Percentiles rank a stretch among this genome's conserved stretches.
Evolutionary conservation across 2,329 filamentous ascomycete species (phyloP).

Genomic region (Escovopsis sp.): DNA sequence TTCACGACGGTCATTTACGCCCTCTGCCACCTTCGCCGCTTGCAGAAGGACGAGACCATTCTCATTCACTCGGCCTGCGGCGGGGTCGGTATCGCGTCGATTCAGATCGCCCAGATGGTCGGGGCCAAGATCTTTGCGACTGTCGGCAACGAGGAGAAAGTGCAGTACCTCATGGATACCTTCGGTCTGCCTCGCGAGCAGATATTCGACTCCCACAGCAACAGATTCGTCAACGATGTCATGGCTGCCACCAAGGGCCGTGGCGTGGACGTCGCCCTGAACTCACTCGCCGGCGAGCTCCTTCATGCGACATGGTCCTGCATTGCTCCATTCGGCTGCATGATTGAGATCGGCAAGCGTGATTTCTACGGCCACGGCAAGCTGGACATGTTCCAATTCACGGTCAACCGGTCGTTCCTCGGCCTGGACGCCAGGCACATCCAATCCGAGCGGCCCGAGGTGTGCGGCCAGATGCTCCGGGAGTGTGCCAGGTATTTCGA

Average conservation of each 20-base stretch:
- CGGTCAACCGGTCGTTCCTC: constrained; percentile 18
- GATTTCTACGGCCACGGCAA: constrained; percentile 24
- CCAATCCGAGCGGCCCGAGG: background rate
- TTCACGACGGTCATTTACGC: background rate
- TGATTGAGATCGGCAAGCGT: constrained; percentile 32
- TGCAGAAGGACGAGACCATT: constrained; percentile 5
- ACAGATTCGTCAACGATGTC: constrained; percentile 17
- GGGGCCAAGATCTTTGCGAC: constrained; percentile 15
- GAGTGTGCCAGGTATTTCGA: background rate
- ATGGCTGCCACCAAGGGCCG: constrained; percentile 12
- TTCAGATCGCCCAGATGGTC: constrained; percentile 2
- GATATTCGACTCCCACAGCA: constrained; percentile 21
- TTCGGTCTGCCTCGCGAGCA: constrained; percentile 17
- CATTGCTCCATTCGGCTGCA: constrained; percentile 27
- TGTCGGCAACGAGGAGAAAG: constrained; percentile 21
- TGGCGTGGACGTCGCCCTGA: constrained; percentile 25
- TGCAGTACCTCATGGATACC: constrained; percentile 14
- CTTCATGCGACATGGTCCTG: constrained; percentile 29
- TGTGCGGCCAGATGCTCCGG: background rate
- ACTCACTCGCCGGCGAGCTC: constrained; percentile 25
- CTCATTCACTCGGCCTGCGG: constrained; percentile 4
- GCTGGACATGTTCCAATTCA: constrained; percentile 31
- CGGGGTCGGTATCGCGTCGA: constrained; percentile 3
- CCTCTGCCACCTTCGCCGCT: background rate
- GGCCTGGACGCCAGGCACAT: constrained; percentile 16